Evolutionary conservation across 768 basidiomycete genomes (phyloP).

Genomic region (Kwoniella bestiolae): DNA sequence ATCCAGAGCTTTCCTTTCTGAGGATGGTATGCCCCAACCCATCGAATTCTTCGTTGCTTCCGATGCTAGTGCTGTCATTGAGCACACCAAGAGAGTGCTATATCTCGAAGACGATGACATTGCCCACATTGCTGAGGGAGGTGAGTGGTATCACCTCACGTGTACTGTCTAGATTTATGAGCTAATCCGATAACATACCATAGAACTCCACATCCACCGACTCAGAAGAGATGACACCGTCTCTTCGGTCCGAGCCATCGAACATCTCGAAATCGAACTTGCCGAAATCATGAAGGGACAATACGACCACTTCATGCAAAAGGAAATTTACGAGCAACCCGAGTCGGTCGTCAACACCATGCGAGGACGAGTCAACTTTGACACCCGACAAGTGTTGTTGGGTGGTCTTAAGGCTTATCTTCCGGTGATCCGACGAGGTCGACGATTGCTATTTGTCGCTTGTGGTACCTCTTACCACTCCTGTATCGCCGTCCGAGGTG

Average conservation of each 20-base stretch:
- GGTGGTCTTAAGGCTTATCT: constrained; percentile 95
- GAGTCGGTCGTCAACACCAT: constrained; percentile 99
- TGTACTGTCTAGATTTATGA: not conserved
- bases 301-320: constrained; percentile 99
- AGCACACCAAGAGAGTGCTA: constrained; percentile 98
- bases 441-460: constrained; percentile 95
- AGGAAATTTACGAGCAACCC: constrained; percentile 98
- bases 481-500: constrained; percentile 90
- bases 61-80: constrained; percentile 92
- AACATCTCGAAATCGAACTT: constrained; percentile 96
- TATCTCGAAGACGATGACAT: constrained; percentile 99
- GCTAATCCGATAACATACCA: not conserved
- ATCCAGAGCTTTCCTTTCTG: constrained; percentile 96
- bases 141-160: constrained; percentile 23
- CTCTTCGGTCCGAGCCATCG: constrained; percentile 84
- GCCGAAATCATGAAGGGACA: constrained; percentile 99
- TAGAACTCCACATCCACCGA: constrained; percentile 96
- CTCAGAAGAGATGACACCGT: constrained; percentile 82
- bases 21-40: constrained; percentile 96
- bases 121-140: constrained; percentile 91
- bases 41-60: constrained; percentile 99
- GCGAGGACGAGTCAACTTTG: constrained; percentile 99
- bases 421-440: constrained; percentile 89
- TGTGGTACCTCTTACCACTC: constrained; percentile 99
- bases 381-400: constrained; percentile 83